Conservation (phyloP, 208 protist genomes). For the Leishmania tarentolae region DNA sequence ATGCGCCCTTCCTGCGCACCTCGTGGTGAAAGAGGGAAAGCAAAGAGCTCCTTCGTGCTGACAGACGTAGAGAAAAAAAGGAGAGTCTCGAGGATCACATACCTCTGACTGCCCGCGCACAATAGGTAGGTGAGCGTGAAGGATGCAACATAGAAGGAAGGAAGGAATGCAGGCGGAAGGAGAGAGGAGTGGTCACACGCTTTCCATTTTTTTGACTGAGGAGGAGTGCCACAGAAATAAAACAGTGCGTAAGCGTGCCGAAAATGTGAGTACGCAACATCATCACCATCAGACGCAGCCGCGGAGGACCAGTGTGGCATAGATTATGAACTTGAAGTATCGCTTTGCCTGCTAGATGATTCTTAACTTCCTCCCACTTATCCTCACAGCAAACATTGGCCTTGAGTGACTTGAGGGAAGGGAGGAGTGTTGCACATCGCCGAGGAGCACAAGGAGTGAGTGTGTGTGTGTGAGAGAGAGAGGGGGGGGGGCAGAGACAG, state of each 20-base stretch:
- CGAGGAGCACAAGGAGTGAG: not conserved
- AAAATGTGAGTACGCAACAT: not conserved
- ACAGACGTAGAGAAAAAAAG: not conserved
- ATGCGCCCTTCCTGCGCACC: not conserved
- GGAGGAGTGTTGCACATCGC: not conserved
- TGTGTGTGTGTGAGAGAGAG: no score
- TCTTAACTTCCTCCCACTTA: not conserved
- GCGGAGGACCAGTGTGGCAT: no score
- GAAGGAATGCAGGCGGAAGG: not conserved
- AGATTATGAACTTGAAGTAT: not conserved
- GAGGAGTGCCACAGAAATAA: not conserved
- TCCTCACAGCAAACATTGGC: not conserved
- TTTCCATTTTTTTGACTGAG: not conserved
- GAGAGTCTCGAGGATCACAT: no score
- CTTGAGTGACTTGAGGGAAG: not conserved
- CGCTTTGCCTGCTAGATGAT: not conserved
- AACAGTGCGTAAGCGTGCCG: not conserved
- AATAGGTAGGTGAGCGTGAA: not conserved
- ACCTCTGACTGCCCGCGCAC: not conserved
- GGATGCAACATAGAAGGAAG: not conserved
- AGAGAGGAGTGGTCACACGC: not conserved
- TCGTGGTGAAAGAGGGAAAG: not conserved
- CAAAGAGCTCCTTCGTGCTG: not conserved
- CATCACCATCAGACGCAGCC: not conserved
- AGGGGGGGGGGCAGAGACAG: no score